Conservation (phyloP, 2,329 filamentous ascomycete species). For the Colletotrichum coccodes region DNA sequence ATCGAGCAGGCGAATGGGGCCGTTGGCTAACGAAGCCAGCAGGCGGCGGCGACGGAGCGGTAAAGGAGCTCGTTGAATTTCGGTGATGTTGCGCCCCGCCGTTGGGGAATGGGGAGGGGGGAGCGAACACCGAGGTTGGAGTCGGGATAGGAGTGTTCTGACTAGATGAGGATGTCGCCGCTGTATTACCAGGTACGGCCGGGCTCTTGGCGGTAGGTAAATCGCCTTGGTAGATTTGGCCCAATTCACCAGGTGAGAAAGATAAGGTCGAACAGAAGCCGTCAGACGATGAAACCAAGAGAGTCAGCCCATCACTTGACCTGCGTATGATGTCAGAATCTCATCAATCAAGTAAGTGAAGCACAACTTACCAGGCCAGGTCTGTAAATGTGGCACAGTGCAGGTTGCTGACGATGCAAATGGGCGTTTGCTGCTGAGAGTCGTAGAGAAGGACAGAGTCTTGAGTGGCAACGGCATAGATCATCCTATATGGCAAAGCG, state of each 20-base stretch:
- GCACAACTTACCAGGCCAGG: constrained; percentile 80
- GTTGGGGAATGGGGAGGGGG: constrained; percentile 66
- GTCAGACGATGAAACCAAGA: constrained; percentile 97
- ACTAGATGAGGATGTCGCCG: constrained; percentile 54
- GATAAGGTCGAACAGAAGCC: constrained; percentile 95
- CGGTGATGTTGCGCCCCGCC: constrained; percentile 64
- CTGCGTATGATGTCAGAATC: constrained; percentile 38
- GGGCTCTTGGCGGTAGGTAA: constrained; percentile 60
- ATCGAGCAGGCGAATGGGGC: constrained; percentile 82
- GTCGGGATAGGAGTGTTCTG: constrained; percentile 79
- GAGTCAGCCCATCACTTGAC: constrained; percentile 61
- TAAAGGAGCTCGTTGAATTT: constrained; percentile 66
- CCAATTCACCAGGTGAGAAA: constrained; percentile 85
- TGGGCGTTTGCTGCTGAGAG: constrained; percentile 92
- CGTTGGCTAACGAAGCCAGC: constrained; percentile 70
- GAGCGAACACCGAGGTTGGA: constrained; percentile 71
- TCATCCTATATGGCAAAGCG: constrained; percentile 87
- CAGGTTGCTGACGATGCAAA: constrained; percentile 95
- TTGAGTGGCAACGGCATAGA: constrained; percentile 97
- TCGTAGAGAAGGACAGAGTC: constrained; percentile 96
- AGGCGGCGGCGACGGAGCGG: constrained; percentile 67
- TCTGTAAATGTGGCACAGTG: constrained; percentile 99
- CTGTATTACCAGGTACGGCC: constrained; percentile 43
- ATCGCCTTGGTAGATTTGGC: constrained; percentile 81
- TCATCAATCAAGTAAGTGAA: no score